Percentiles rank a stretch among this genome's conserved stretches.
Conservation (phyloP, 176 grass and related monocot species). For the Chrysopogon serrulatus region DNA sequence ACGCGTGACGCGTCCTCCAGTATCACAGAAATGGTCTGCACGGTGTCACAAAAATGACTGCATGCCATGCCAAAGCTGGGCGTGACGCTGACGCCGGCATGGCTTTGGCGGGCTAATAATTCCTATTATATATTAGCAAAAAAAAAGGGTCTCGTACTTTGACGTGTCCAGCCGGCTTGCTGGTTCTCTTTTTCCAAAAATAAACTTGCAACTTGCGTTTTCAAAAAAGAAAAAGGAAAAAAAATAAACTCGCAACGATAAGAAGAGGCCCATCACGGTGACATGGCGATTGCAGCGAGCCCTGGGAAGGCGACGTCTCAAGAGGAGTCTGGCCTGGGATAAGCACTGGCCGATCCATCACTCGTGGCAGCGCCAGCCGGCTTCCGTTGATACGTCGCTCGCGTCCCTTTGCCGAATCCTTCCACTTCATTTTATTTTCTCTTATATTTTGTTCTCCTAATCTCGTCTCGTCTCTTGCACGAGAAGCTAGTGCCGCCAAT, state of each 20-base stretch:
- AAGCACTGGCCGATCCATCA: background rate
- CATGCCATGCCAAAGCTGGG: background rate
- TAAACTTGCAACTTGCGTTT: too few species aligned
- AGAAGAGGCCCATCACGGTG: background rate
- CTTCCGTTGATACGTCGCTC: constrained; percentile 10
- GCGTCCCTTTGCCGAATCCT: background rate
- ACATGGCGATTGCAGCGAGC: background rate
- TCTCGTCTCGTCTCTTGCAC: background rate
- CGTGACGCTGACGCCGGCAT: background rate
- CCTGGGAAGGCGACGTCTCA: background rate
- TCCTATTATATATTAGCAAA: background rate
- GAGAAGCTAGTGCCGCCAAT: background rate
- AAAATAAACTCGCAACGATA: background rate
- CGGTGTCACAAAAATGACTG: background rate
- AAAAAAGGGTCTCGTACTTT: background rate
- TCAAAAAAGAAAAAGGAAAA: too few species aligned
- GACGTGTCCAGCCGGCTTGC: background rate
- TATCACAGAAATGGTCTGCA: background rate
- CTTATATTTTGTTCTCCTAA: background rate
- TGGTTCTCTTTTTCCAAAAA: background rate
- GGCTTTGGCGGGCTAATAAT: background rate
- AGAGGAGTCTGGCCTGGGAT: background rate
- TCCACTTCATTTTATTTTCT: too few species aligned
- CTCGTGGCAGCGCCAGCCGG: background rate
- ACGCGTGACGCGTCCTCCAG: background rate